A percentile compares a stretch with the other conserved stretches of the same genome.
Conservation (phyloP, 2,329 filamentous ascomycete genomes). For the Penicillium sp. region DNA sequence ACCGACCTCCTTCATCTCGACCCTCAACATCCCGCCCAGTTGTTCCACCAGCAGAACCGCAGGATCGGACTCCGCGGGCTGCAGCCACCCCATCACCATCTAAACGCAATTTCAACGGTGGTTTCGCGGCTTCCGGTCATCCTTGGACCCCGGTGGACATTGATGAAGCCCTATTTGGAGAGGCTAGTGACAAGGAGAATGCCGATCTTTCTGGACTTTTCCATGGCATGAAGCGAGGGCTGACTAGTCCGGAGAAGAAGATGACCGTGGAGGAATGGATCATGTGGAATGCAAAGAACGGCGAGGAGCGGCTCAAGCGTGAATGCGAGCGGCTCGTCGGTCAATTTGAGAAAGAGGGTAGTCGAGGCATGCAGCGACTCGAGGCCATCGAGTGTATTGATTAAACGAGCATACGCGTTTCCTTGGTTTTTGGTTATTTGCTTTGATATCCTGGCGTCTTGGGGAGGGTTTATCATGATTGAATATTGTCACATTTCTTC, state of each 20-base stretch:
- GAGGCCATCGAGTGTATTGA: slow-evolving; percentile 65
- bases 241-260: slow-evolving; percentile 74
- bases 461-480: neutral
- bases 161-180: slow-evolving; percentile 58
- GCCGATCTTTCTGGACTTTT: slow-evolving; percentile 50
- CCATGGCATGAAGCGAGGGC: slow-evolving; percentile 54
- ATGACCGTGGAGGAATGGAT: slow-evolving; percentile 98
- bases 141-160: slow-evolving; percentile 76
- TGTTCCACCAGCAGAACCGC: slow-evolving; percentile 34
- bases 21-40: slow-evolving; percentile 50
- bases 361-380: slow-evolving; percentile 71
- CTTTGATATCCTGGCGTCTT: neutral
- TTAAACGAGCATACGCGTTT: slow-evolving; percentile 22
- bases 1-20: slow-evolving; percentile 69
- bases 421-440: neutral
- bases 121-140: slow-evolving; percentile 55
- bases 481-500: neutral
- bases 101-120: slow-evolving; percentile 54
- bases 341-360: slow-evolving; percentile 80
- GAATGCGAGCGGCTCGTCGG: slow-evolving; percentile 83
- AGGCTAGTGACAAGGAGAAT: slow-evolving; percentile 49
- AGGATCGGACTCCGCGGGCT: slow-evolving; percentile 43
- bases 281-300: slow-evolving; percentile 72
- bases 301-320: slow-evolving; percentile 73
- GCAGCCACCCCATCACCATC: slow-evolving; percentile 58